Base-by-base conservation (phyloP, 192 early-diverging fungal species). In the Coemansia sp. region DNA sequence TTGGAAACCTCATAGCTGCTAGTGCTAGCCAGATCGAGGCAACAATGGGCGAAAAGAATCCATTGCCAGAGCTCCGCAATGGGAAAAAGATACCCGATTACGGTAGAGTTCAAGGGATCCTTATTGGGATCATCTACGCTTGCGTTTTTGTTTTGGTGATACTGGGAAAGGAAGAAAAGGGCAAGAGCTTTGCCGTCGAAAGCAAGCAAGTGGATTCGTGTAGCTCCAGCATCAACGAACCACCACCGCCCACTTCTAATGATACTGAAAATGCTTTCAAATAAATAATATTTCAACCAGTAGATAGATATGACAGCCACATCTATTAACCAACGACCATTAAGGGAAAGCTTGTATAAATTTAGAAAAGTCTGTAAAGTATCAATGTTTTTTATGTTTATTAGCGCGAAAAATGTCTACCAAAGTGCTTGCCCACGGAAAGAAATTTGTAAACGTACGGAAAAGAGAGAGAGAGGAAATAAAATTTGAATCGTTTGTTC, bases 1-100 rank as follows among this genome's bases (percentile, higher is more conserved):
- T 89, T 18, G 91, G 90, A 29, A 92, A 89, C 61, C 70, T 92
- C 62, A 84, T 91, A 49, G 63, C 76, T 1, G 78, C 87, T 12
- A 82, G 84, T 20, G 75, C 83, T 29, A 85, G 84, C 29, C 81
- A 86, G 64, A 86, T 87, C 49, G 87, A 87, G 49, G 76, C 82
- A n/a, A 71, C 68, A 25, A 61, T 85, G 67, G 84, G 75, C 28
- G 86, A 87, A 37, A 74, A 68, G 66, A 78, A 77, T 51, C 75
- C 80, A n/a, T 59, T 82, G 9, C 75, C 80, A 49, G 80, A 71
- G 74, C 61, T 77, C 30, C 71, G 81, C 74, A 57, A 82, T 59
- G 62, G 74, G 51, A 48, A 69, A 61, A 51, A 71, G 51, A 64
- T 87, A 57, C 63, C 77, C 67, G 61, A 86, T 82, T 60, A 78